Evolutionary conservation across 2,329 filamentous ascomycete genomes (phyloP), one percentile per base, ranked within the genome.

Genomic region (Clonostachys chloroleuca): DNA sequence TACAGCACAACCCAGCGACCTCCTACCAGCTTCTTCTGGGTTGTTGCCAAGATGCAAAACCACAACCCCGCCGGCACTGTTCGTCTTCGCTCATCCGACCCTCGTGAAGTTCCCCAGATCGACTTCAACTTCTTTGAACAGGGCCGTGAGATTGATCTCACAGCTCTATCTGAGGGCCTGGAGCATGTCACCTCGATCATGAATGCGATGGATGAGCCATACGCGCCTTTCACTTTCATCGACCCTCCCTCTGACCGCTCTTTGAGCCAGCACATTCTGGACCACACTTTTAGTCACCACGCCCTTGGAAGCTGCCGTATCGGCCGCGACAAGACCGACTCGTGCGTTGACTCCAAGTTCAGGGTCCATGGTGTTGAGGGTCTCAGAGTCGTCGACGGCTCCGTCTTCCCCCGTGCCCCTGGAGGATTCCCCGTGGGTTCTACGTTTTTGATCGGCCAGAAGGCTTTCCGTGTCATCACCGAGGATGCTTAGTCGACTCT

Each of bases 21-120:
- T 8, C 65, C 50, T 57, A 66, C 71, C 49, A 69, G 72, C 58
- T 72, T 65, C 63, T 60, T 59, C 14, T 73, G 68, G 67, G 57
- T 64, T 20, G 33, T 69, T 9, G 58, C 88, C 45, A 84, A 86
- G 62, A 75, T 78, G 0, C 81, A 84, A 56, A 74, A 81, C 0
- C 74, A 77, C 45, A 86, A 87, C 46, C 64, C 59, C 3, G 74
- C 73, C 9, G 85, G 85, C 13, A 77, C 72, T 1, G 83, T 89
- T 5, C 73, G 61, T 5, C 74, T 89, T 5, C 68, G 68, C 10
- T 81, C 78, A 0, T 63, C 73, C 0, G 75, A 87, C 57, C 83
- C 84, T 1, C 74, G 77, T 3, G 82, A 86, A 45, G 67, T 72
- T 3, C 84, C 85, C 0, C 60, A 75, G 6, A 84, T 87, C 53